Evolutionary conservation across 2,329 filamentous ascomycete genomes (phyloP), one percentile per base, ranked within the genome.

Genomic region (Calonectria hawksworthii): DNA sequence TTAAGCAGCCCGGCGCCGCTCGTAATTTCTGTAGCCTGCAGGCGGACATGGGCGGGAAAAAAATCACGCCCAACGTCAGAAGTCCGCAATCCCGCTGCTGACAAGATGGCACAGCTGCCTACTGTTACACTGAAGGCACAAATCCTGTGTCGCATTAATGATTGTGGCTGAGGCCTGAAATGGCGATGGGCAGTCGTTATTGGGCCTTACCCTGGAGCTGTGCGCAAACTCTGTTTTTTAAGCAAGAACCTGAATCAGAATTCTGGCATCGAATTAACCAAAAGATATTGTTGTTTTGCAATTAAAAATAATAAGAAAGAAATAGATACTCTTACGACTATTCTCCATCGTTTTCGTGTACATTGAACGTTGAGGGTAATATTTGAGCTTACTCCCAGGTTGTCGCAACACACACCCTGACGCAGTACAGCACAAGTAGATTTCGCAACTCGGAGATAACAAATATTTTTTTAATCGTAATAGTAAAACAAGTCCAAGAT

Each of bases 51-150:
- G 13, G 44, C 36, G 66, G 44, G 18, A n/a, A 41, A 54, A 36
- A 52, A 38, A 18, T 26, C 4, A 23, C 23, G 28, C 56, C 30
- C 56, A 41, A 4, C n/a, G 56, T 4, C n/a, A n/a, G 13, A 59
- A 56, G 26, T 71, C 69, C 69, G 69, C 59, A 71, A 71, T 38
- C 64, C 69, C 69, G 69, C 69, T 26, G 36, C 30, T 21, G 36
- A 28, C 36, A 13, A 8, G 3, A 36, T 21, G 16, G 6, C 56
- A 21, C 56, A 28, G 10, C 56, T 41, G 23, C 56, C 23, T 28
- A 6, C 56, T 13, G 44, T n/a, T 47, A 23, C 44, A 23, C 9
- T 13, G 3, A 23, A 47, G 21, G 44, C 21, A 4, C 10, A 47
- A 23, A 47, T 47, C 2, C 44, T 23, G 9, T 23, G n/a, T 47